phyloP scores from a whole-genome alignment of 2,329 filamentous ascomycete genomes.

The Parastagonospora nodorum region DNA sequence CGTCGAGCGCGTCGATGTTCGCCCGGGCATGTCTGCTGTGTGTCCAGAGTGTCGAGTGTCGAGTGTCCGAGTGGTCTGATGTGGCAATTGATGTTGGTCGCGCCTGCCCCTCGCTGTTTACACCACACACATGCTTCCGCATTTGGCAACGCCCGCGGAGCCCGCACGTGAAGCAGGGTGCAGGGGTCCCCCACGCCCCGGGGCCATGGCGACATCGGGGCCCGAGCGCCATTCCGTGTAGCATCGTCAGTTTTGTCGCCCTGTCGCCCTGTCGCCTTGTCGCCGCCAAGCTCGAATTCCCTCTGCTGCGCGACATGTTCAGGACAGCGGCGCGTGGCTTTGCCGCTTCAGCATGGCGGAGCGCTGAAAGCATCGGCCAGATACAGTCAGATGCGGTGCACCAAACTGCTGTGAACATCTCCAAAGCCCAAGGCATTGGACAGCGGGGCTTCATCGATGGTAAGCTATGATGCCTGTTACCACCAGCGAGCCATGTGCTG shows the following conservation, averaged over 20 bases:
- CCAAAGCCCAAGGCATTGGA: slow-evolving; percentile 78
- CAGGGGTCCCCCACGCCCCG: slow-evolving; percentile 5
- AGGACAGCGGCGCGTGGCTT: slow-evolving; percentile 71
- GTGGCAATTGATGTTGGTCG: slow-evolving; percentile 8
- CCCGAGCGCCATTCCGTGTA: slow-evolving; percentile 15
- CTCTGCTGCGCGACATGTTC: slow-evolving; percentile 61
- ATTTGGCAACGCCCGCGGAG: slow-evolving; percentile 7
- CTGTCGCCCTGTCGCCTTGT: slow-evolving; percentile 2
- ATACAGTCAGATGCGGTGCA: slow-evolving; percentile 53
- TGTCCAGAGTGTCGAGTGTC: slow-evolving; percentile 8
- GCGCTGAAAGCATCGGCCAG: slow-evolving; percentile 52
- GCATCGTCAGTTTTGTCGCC: slow-evolving; percentile 14
- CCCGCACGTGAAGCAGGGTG: slow-evolving; percentile 15
- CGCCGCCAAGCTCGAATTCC: background rate
- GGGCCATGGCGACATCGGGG: slow-evolving; percentile 34
- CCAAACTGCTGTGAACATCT: slow-evolving; percentile 71
- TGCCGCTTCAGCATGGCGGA: slow-evolving; percentile 64
- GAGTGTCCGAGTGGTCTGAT: slow-evolving; percentile 15
- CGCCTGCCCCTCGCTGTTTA: slow-evolving; percentile 4
- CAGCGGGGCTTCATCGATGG: slow-evolving; percentile 78
- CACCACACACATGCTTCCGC: slow-evolving; percentile 2
- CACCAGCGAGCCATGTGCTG: background rate
- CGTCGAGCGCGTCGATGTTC: slow-evolving; percentile 51
- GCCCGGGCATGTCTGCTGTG: slow-evolving; percentile 50
- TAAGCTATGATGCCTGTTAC: slow-evolving; percentile 47